Base-by-base conservation (phyloP, 2,329 filamentous ascomycete species). In the Fusarium nematophilum region DNA sequence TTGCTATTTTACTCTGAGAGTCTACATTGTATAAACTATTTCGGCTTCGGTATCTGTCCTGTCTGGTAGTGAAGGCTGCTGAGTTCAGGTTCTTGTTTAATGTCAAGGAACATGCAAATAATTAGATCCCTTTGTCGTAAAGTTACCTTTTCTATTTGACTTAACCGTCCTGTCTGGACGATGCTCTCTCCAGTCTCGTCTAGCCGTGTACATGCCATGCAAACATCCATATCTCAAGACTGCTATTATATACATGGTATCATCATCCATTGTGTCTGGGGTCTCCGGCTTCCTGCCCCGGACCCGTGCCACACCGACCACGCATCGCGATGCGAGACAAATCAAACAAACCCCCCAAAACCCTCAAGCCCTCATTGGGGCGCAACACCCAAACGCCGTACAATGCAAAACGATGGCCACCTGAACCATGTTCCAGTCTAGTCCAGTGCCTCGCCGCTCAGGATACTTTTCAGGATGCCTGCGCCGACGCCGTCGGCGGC, bases 401-500 rank as follows among this genome's bases (percentile, higher is more conserved):
- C 57, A 58, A 57, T 70, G 62, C 49, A 59, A 60, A 62, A 48
- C 30, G 36, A 52, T 54, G 50, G 59, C 51, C 26, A 47, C 50
- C 26, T 47, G 23, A 33, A 29, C 21, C 21, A 53, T 56, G 33
- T 40, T 46, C 29, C 31, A 38, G 40, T 49, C 62, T 70, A 85
- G 66, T 86, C 84, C 74, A 87, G 75, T 33, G 82, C 83, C 64
- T 87, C 85, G 33, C 84, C 86, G 65, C 80, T 84, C 69, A 90
- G 66, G 64, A 90, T 89, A 70, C 82, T 86, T 68, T 76, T 82
- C 68, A 90, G 70, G 63, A 90, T 90, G 33, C 84, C 85, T 5
- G 80, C 81, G 1, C 86, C 87, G 4, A 86, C 73, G 4, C 84
- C 85, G 17, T 88, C 85, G 33, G 92, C 85, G 48, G 90, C 88